These are phyloP conservation scores for Vanderwaltozyma tropicalis DNA, from an alignment of 805 yeast species.

Conservation along the genomic window DNA sequence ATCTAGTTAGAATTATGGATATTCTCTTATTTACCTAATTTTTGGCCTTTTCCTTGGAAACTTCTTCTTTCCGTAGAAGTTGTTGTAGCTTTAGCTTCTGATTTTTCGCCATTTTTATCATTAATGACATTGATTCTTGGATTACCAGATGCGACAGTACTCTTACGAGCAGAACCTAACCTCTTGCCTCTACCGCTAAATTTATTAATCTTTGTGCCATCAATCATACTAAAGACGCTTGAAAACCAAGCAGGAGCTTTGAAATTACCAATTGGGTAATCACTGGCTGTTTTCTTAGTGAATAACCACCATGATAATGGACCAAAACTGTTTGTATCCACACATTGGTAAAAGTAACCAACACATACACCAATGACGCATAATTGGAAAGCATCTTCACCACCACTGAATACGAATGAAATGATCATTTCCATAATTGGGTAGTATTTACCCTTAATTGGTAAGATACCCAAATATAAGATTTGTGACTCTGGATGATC, in stretches of 20 bases:
- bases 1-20: not conserved
- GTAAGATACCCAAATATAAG: constrained; percentile 44
- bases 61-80: constrained; percentile 2
- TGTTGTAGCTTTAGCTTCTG: not conserved
- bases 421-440: constrained; percentile 31
- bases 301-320: constrained; percentile 32
- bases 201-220: constrained; percentile 2
- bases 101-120: not conserved
- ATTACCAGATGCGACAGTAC: not conserved
- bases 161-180: constrained; percentile 1
- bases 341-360: constrained; percentile 51
- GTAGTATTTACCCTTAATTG: constrained; percentile 45
- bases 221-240: not conserved
- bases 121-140: not conserved
- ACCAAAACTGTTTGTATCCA: constrained; percentile 47
- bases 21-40: constrained; percentile 1
- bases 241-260: constrained; percentile 17
- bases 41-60: constrained; percentile 4
- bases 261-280: constrained; percentile 18
- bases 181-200: constrained; percentile 6
- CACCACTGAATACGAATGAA: constrained; percentile 37
- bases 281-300: constrained; percentile 6
- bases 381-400: constrained; percentile 32
- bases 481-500: constrained; percentile 30
- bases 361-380: constrained; percentile 42